phyloP scores from a whole-genome alignment of 1,284 basidiomycete genomes.

The Ganoderma sp. region DNA sequence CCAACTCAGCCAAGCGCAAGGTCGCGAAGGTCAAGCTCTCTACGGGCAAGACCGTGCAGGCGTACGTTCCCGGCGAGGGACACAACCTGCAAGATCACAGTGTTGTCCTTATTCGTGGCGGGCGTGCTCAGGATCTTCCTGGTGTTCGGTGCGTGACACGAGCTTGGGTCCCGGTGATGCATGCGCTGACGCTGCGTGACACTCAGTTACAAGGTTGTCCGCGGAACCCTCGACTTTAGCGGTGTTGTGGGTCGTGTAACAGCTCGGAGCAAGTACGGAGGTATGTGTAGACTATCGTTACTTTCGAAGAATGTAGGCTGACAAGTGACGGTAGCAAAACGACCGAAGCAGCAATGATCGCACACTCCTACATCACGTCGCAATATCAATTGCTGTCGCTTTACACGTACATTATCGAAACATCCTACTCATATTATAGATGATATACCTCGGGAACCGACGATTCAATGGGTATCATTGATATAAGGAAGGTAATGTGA shows the following conservation, averaged over 20 bases:
- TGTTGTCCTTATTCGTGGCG: conserved; percentile 93
- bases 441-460: conserved; percentile 1
- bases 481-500: conserved; percentile 11
- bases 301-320: not conserved
- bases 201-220: conserved; percentile 91
- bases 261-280: conserved; percentile 92
- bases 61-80: conserved; percentile 97
- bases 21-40: conserved; percentile 93
- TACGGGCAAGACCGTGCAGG: conserved; percentile 89
- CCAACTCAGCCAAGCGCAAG: conserved; percentile 98
- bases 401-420: conserved; percentile 26
- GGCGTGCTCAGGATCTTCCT: conserved; percentile 95
- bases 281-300: conserved; percentile 55
- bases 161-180: not conserved
- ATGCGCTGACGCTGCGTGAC: conserved; percentile 16
- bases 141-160: conserved; percentile 81
- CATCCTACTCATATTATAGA: conserved; percentile 15
- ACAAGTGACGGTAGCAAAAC: conserved; percentile 21
- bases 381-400: conserved; percentile 20
- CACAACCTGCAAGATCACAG: conserved; percentile 98
- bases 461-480: conserved; percentile 17
- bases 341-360: conserved; percentile 27
- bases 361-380: not conserved
- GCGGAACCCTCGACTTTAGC: conserved; percentile 91
- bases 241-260: conserved; percentile 87